A percentile compares a stretch with the other conserved stretches of the same genome.
Evolutionary conservation across 163 green algal genomes (phyloP).

Genomic region (Chloroidium sp.): DNA sequence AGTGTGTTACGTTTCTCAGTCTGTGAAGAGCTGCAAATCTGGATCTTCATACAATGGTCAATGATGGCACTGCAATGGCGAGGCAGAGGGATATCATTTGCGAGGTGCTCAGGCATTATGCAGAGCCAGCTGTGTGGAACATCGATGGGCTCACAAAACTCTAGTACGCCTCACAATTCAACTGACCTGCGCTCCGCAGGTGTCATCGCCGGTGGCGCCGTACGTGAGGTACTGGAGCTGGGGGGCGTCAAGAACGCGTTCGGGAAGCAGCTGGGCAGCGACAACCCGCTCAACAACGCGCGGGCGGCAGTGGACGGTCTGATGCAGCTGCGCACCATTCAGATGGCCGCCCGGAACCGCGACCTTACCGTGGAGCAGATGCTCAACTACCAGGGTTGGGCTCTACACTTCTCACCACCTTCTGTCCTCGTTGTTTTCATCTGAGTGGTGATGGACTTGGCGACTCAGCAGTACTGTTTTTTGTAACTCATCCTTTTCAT

Average conservation of each 20-base stretch:
- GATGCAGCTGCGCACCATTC: constrained; percentile 61
- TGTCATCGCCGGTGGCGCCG: constrained; percentile 53
- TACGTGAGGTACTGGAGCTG: constrained; percentile 87
- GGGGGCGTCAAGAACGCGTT: constrained; percentile 90
- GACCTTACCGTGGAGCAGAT: constrained; percentile 68
- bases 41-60: too few species aligned
- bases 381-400: constrained; percentile 12
- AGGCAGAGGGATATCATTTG: too few species aligned
- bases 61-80: too few species aligned
- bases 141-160: too few species aligned
- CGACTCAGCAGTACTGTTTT: too few species aligned
- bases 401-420: background rate
- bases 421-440: constrained; percentile 2
- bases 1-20: too few species aligned
- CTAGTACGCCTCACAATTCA: too few species aligned
- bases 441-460: too few species aligned
- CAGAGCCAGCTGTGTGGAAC: too few species aligned
- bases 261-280: constrained; percentile 85
- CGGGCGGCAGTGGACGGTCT: constrained; percentile 78
- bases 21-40: too few species aligned
- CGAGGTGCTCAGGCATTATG: too few species aligned
- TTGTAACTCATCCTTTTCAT: too few species aligned
- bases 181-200: background rate
- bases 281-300: constrained; percentile 89
- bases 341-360: constrained; percentile 59